Base-by-base conservation (phyloP, 139 green algal genomes). In the Volvox africanus region DNA sequence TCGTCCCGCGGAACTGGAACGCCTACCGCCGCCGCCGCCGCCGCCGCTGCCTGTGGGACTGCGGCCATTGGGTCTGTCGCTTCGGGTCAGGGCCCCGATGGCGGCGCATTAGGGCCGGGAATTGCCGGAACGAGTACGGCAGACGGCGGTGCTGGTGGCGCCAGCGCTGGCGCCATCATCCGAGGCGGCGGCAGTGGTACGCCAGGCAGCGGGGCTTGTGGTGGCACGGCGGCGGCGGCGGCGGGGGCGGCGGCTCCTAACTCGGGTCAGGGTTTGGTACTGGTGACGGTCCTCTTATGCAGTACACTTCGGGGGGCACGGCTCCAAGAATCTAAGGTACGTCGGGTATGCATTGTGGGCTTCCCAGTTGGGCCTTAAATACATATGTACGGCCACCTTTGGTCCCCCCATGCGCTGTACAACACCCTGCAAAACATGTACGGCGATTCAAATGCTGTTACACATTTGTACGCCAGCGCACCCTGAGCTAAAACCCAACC, bases 271-370 rank as follows among this genome's bases (percentile, higher is more conserved):
- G 95, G 96, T 78, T 93, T 98, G 94, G 93, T 96, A 78, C 89
- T 98, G 86, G 36, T 99, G 17, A 92, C 94, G 13, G 95, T 95
- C 84, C 92, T 99, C 87, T 92, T 99, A 76, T 99, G 98, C 94
- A 95, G 95, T 18, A 91, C 97, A 50, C 88, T 99, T 65, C 90
- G 98, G 20, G 96, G 97, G 20, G 90, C 94, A 0, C 90, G 90
- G 32, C 94, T 97, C 80, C 92, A 96, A 61, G 94, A 97, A 78
- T 95, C 91, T 44, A 97, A 97, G 89, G 78, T 88, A 73, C 26
- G 82, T 32, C 12, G 24, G 67, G 22, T 28, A 28, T 75, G 24
- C 67, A 14, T 55, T 55, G 44, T 55, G 44, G 44, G 9, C 44
- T 9, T n/a, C 44, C 44, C 44, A 55, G 44, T 9, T 55, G 44